These are phyloP conservation scores for Exophiala sp. DNA, from an alignment of 2,329 filamentous ascomycete species.

Conservation along the genomic window DNA sequence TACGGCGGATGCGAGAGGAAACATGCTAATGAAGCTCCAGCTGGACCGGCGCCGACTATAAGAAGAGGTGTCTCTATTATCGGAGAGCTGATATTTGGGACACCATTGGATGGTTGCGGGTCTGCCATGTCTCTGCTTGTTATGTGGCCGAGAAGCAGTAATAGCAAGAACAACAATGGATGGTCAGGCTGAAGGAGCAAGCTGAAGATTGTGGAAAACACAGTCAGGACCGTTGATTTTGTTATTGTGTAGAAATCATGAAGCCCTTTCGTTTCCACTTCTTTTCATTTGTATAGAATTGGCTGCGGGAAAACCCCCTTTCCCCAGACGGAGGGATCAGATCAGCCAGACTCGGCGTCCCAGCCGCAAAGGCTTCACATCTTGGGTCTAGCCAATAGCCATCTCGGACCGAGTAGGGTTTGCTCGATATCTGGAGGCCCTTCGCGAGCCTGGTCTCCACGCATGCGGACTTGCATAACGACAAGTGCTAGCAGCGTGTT, in stretches of 20 bases:
- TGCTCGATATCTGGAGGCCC: no score
- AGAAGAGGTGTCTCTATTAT: conserved; percentile 23
- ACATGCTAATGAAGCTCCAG: conserved; percentile 42
- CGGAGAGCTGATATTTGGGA: conserved; percentile 7
- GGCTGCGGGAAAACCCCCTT: conserved; percentile 21
- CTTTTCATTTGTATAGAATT: not conserved
- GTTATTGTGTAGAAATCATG: no score
- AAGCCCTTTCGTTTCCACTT: no score
- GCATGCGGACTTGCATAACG: no score
- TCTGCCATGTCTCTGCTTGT: not conserved
- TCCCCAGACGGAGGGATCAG: not conserved
- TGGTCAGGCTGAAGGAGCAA: no score
- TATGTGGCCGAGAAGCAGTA: not conserved
- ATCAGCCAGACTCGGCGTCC: not conserved
- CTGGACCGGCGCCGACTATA: conserved; percentile 47
- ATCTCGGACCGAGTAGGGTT: no score
- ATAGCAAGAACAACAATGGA: no score
- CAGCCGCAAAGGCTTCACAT: not conserved
- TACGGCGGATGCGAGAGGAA: conserved; percentile 23
- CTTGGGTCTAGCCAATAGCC: not conserved
- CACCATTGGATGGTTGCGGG: conserved; percentile 7
- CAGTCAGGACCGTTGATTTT: no score
- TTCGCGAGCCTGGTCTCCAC: no score
- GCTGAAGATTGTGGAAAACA: no score
- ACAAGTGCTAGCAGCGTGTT: no score